Evolutionary conservation across 139 green algal genomes (phyloP).

Genomic region (Chlorella sp.): DNA sequence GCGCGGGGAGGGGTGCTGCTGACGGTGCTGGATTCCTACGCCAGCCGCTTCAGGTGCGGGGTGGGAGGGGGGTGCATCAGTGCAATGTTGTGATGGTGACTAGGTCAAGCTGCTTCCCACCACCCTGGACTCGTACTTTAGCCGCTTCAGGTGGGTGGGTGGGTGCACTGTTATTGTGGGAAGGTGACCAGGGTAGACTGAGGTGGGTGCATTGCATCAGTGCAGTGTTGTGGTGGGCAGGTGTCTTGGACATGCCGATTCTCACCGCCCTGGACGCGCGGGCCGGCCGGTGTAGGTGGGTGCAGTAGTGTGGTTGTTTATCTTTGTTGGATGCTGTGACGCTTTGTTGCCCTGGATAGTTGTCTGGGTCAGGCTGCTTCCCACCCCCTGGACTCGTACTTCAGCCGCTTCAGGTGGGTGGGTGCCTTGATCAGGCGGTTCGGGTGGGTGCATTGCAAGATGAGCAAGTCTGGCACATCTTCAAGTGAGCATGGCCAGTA

Average conservation of each 20-base stretch:
- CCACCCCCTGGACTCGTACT: neutral
- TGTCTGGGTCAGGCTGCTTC: neutral
- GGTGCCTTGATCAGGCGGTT: too few species aligned
- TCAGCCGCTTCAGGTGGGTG: neutral
- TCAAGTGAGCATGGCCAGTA: too few species aligned
- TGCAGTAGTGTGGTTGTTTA: too few species aligned
- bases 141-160: neutral
- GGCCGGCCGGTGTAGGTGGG: too few species aligned
- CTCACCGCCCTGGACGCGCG: too few species aligned
- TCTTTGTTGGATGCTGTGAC: too few species aligned
- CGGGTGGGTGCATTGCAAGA: neutral
- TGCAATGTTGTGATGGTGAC: neutral
- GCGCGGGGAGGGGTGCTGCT: conserved; percentile 77
- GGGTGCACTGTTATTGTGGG: too few species aligned
- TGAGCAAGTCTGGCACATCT: too few species aligned
- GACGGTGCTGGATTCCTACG: conserved; percentile 87
- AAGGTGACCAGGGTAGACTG: too few species aligned
- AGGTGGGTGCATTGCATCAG: neutral
- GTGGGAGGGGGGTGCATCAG: neutral
- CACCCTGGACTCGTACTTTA: neutral
- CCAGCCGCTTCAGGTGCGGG: conserved; percentile 55
- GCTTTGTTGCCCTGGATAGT: too few species aligned
- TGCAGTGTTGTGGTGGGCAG: neutral
- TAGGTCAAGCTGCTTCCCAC: neutral
- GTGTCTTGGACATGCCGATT: too few species aligned